These are phyloP conservation scores for Cercophora sp. DNA, from an alignment of 495 filamentous ascomycete species.

Conservation along the genomic window DNA sequence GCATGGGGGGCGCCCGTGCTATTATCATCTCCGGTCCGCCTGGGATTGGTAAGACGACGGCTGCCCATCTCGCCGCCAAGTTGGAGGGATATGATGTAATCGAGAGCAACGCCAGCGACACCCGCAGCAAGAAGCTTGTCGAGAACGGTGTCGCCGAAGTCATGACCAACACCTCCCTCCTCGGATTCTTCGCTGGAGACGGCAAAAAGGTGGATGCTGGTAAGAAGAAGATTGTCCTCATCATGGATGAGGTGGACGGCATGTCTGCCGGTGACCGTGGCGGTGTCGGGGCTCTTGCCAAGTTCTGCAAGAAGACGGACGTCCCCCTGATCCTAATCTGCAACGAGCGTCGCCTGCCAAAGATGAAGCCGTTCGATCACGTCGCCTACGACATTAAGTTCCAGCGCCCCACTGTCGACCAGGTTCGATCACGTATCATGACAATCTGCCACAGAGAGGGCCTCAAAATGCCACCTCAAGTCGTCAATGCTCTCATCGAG, in stretches of 20 bases:
- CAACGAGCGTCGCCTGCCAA: constrained; percentile 86
- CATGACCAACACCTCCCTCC: constrained; percentile 85
- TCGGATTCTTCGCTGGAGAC: constrained; percentile 86
- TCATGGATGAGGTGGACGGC: constrained; percentile 99
- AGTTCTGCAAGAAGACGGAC: constrained; percentile 89
- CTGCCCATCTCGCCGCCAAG: constrained; percentile 89
- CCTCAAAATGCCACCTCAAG: constrained; percentile 75
- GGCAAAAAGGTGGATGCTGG: constrained; percentile 71
- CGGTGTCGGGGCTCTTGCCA: constrained; percentile 89
- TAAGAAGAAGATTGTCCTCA: constrained; percentile 88
- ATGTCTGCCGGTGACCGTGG: constrained; percentile 98
- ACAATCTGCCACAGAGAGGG: constrained; percentile 93
- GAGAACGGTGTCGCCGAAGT: constrained; percentile 82
- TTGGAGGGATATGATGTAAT: constrained; percentile 90
- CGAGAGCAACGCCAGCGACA: constrained; percentile 95
- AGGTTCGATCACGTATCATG: constrained; percentile 83
- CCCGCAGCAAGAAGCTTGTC: constrained; percentile 95
- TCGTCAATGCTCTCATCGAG: constrained; percentile 93
- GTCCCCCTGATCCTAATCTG: constrained; percentile 96
- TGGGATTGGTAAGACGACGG: constrained; percentile 96
- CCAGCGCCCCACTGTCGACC: constrained; percentile 79
- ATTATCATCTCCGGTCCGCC: constrained; percentile 93
- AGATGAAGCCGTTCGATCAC: constrained; percentile 96
- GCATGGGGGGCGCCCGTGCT: constrained; percentile 70
- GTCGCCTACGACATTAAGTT: constrained; percentile 83